Conservation (phyloP, 768 basidiomycete genomes). For the Mycena floridula region DNA sequence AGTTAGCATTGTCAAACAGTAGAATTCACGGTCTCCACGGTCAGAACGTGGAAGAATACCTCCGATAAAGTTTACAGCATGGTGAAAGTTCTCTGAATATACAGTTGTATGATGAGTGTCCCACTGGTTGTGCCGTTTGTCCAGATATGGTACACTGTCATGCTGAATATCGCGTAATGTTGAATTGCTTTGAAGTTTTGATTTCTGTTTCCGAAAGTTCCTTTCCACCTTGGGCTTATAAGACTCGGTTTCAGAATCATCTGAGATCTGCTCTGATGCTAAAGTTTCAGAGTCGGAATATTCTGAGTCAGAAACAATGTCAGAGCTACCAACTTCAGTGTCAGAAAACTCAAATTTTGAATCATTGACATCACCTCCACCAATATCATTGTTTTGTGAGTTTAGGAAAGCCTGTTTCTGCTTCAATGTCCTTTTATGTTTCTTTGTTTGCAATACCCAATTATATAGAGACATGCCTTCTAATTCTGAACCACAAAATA, state of each 20-base stretch:
- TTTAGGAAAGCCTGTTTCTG: not conserved
- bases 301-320: not conserved
- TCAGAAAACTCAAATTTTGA: not conserved
- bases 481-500: conserved; percentile 4
- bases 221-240: no score
- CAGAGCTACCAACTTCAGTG: not conserved
- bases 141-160: no score
- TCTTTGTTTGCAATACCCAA: no score
- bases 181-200: no score
- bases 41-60: conserved; percentile 13
- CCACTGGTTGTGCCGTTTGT: not conserved
- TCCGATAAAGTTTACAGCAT: conserved; percentile 11
- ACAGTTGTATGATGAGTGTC: no score
- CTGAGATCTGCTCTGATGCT: conserved; percentile 6
- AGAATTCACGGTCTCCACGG: conserved; percentile 9
- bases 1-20: conserved; percentile 14
- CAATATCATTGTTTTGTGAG: not conserved
- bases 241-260: no score
- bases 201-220: no score
- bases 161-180: no score
- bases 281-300: conserved; percentile 6
- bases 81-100: not conserved
- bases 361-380: not conserved
- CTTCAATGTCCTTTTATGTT: no score
- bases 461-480: conserved; percentile 9